Percentiles rank a stretch among this genome's conserved stretches.
Conservation (phyloP, 176 grass and related monocot genomes). For the Themeda triandra region DNA sequence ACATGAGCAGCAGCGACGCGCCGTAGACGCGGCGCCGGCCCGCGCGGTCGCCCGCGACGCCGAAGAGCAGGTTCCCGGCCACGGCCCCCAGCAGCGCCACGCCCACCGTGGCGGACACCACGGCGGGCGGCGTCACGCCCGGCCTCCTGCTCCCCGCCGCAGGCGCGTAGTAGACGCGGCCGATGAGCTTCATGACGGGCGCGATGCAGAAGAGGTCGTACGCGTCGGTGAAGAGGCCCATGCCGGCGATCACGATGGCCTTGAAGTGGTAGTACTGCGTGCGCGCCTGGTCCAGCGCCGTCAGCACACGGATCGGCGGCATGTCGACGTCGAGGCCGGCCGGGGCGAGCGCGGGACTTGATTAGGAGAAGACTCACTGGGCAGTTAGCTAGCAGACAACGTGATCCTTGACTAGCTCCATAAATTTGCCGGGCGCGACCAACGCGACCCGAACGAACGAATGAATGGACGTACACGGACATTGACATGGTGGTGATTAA, state of each 20-base stretch:
- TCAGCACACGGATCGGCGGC: conserved; percentile 37
- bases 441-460: too few species aligned
- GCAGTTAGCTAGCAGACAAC: too few species aligned
- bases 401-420: neutral
- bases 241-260: conserved; percentile 77
- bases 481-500: neutral
- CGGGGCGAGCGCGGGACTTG: neutral
- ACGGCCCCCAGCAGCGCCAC: conserved; percentile 58
- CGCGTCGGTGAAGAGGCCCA: conserved; percentile 86
- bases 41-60: conserved; percentile 51
- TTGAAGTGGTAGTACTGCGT: conserved; percentile 88
- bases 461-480: too few species aligned
- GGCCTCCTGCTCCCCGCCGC: neutral
- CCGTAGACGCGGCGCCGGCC: conserved; percentile 65
- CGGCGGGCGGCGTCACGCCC: conserved; percentile 47
- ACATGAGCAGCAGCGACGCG: conserved; percentile 52
- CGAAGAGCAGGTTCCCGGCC: conserved; percentile 60
- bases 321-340: neutral
- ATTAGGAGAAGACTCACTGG: neutral
- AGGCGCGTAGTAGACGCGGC: conserved; percentile 60
- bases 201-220: conserved; percentile 84
- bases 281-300: conserved; percentile 59
- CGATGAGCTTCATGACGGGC: conserved; percentile 62
- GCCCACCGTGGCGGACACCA: conserved; percentile 55
- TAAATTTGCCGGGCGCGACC: neutral